Conservation (phyloP, 306 rosid species). For the Begonia loranthoides region DNA sequence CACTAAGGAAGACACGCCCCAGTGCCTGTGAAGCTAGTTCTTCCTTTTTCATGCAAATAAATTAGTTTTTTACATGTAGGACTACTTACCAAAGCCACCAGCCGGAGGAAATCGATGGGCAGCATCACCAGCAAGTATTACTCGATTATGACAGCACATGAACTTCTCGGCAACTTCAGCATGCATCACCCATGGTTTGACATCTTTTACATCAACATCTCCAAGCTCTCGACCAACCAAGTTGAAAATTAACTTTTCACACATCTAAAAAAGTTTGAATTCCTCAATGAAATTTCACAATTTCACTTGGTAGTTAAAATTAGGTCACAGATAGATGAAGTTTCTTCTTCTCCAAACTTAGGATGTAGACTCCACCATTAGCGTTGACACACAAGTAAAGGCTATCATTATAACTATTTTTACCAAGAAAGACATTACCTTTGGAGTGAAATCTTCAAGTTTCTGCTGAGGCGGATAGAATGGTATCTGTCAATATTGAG, state of each 20-base stretch:
- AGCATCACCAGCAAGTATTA: slow-evolving; percentile 89
- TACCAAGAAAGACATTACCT: slow-evolving; percentile 26
- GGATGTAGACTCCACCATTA: not conserved
- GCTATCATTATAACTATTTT: not conserved
- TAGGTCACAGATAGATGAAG: not conserved
- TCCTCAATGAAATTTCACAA: slow-evolving; percentile 6
- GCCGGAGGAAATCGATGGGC: slow-evolving; percentile 99
- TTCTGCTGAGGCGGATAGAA: slow-evolving; percentile 94
- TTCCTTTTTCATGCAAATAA: no score
- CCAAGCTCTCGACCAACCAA: slow-evolving; percentile 70
- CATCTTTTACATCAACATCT: slow-evolving; percentile 59
- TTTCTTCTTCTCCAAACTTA: not conserved
- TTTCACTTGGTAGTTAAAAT: not conserved
- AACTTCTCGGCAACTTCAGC: slow-evolving; percentile 95
- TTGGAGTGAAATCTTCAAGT: slow-evolving; percentile 48
- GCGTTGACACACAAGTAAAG: not conserved
- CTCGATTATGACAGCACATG: slow-evolving; percentile 33
- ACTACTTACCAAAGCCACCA: slow-evolving; percentile 88
- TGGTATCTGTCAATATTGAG: slow-evolving; percentile 52
- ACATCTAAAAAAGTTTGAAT: slow-evolving; percentile 39
- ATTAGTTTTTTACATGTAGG: not conserved
- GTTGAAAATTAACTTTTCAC: slow-evolving; percentile 56
- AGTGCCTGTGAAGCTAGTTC: no score
- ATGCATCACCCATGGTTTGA: slow-evolving; percentile 95
- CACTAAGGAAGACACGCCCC: no score